Evolutionary conservation across 345 rosid genomes (phyloP), one percentile per base, ranked within the genome.

Genomic region (Salix caprea): DNA sequence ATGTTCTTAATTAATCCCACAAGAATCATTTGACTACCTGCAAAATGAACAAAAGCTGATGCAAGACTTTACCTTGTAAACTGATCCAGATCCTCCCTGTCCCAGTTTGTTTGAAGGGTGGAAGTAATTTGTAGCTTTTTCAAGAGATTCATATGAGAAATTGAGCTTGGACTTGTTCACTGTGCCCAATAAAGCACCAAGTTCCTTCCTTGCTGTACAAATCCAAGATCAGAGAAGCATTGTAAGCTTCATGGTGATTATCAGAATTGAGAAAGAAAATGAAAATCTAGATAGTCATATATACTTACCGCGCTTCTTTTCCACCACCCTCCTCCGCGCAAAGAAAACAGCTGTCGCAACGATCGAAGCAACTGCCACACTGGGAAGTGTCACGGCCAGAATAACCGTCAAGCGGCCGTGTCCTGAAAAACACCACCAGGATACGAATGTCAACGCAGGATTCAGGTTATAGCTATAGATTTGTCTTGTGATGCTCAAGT

Each of bases 81-180:
- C 99, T 3, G 94, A 89, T 60, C 99, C 97, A 6, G 96, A 91
- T 77, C 96, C 97, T 77, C 97, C 99, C 86, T 92, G 97, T 67
- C 99, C 97, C 26, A 92, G 87, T 77, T 95, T 91, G 46, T 86
- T 92, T 40, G 90, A 88, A 61, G 67, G 76, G 79, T 83, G 80
- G 68, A 95, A 95, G 87, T 92, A 95, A 88, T 85, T 74, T 0
- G 97, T 87, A 4, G 97, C 97, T 75, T 58, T 90, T 74, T 95
- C 99, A 23, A 95, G 97, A 72, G 87, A 75, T 84, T 90, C 96
- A 58, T 91, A 92, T 10, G 91, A 87, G 87, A 89, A 88, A 74
- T 90, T 88, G 58, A 91, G 88, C 84, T 87, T 88, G 75, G 97
- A 91, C 75, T 88, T 88, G 77, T 88, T 89, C 44, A 91, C 86